These are phyloP conservation scores for Fistulifera pelliculosa DNA, from an alignment of 108 stramenopile genomes.

Conservation along the genomic window DNA sequence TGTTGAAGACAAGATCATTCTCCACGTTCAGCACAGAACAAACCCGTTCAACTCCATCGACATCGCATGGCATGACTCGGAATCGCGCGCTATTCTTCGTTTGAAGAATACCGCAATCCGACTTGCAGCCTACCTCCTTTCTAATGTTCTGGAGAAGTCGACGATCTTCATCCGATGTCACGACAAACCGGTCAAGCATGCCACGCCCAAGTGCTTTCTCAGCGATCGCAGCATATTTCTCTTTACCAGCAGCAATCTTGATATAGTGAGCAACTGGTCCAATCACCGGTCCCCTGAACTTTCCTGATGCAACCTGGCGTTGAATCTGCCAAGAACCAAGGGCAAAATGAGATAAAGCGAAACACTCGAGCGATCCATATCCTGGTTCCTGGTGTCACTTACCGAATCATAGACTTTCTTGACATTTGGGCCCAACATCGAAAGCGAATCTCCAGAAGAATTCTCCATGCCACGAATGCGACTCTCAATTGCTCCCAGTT, in stretches of 20 bases:
- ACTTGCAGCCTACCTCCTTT: slow-evolving; percentile 40
- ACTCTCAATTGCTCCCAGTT: slow-evolving; percentile 30
- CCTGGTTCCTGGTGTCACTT: no score
- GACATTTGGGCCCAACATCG: slow-evolving; percentile 57
- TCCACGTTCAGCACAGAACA: slow-evolving; percentile 48
- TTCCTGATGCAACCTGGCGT: slow-evolving; percentile 19
- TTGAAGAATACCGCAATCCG: slow-evolving; percentile 56
- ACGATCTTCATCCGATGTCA: slow-evolving; percentile 53
- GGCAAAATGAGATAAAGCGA: background rate
- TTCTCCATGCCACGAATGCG: slow-evolving; percentile 33
- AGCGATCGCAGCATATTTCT: slow-evolving; percentile 57
- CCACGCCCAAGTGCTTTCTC: slow-evolving; percentile 50
- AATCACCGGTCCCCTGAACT: slow-evolving; percentile 55
- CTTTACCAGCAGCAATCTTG: slow-evolving; percentile 70
- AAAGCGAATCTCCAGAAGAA: slow-evolving; percentile 41
- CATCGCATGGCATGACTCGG: slow-evolving; percentile 37
- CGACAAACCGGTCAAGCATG: slow-evolving; percentile 62
- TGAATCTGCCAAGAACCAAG: background rate
- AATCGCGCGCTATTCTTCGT: slow-evolving; percentile 30
- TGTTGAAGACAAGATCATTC: slow-evolving; percentile 73
- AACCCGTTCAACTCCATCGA: slow-evolving; percentile 64
- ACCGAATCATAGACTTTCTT: slow-evolving; percentile 21
- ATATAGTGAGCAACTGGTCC: slow-evolving; percentile 76
- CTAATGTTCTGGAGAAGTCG: slow-evolving; percentile 47
- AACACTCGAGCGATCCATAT: no score